phyloP scores from a whole-genome alignment of 129 eudicot genomes.

The Arctium lappa region DNA sequence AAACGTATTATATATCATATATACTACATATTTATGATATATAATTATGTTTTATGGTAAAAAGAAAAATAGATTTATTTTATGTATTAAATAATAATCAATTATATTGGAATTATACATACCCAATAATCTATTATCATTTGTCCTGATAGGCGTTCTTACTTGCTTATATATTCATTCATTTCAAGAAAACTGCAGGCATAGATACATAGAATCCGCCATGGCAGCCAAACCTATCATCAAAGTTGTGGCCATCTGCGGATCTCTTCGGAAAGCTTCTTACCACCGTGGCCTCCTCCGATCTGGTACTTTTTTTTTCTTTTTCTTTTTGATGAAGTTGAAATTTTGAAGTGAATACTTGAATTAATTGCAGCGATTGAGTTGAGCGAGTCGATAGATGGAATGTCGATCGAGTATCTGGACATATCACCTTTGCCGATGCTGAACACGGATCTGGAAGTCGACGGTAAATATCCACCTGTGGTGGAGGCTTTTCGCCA shows the following conservation, averaged over 20 bases:
- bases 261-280: conserved; percentile 76
- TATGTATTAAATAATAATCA: no score
- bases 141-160: no score
- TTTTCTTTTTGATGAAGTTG: neutral
- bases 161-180: neutral
- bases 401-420: conserved; percentile 61
- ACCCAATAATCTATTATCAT: no score
- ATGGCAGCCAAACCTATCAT: conserved; percentile 35
- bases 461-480: conserved; percentile 58
- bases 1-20: no score
- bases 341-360: neutral
- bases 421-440: conserved; percentile 72
- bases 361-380: conserved; percentile 19
- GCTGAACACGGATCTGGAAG: conserved; percentile 84
- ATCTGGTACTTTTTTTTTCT: conserved; percentile 45
- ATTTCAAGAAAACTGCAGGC: neutral
- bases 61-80: no score
- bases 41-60: no score
- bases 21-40: no score
- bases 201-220: neutral
- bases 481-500: conserved; percentile 73
- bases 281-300: conserved; percentile 58
- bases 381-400: conserved; percentile 42
- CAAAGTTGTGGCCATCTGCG: conserved; percentile 66
- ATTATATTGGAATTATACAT: no score